Conservation (phyloP, 2,329 filamentous ascomycete species). For the Pseudocercospora macadamiae region DNA sequence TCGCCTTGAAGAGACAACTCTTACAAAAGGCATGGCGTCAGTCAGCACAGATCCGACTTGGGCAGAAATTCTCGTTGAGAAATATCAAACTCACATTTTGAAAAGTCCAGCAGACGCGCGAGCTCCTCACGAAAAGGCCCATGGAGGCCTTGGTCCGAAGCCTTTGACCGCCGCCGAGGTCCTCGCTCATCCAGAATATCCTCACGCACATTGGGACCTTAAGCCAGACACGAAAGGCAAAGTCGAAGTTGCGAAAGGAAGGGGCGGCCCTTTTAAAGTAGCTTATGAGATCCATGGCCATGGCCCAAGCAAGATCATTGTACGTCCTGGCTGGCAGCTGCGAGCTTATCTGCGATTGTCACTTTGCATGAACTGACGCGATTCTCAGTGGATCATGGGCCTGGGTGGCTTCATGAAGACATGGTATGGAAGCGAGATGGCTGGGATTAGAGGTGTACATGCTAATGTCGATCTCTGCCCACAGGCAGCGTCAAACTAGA, state of each 20-base stretch:
- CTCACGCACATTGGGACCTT: slow-evolving; percentile 69
- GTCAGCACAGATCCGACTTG: slow-evolving; percentile 18
- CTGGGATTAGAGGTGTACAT: background rate
- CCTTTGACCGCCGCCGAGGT: slow-evolving; percentile 61
- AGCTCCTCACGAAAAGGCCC: slow-evolving; percentile 23
- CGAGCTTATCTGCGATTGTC: slow-evolving; percentile 15
- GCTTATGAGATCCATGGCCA: slow-evolving; percentile 79
- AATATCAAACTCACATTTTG: slow-evolving; percentile 20
- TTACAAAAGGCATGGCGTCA: slow-evolving; percentile 15
- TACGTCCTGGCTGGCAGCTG: slow-evolving; percentile 54
- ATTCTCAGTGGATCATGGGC: slow-evolving; percentile 74
- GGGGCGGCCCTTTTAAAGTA: slow-evolving; percentile 76
- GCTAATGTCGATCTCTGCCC: background rate
- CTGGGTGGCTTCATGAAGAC: slow-evolving; percentile 68
- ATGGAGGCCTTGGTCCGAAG: slow-evolving; percentile 22
- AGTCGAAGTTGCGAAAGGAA: slow-evolving; percentile 65
- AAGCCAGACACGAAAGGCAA: slow-evolving; percentile 66
- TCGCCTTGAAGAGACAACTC: background rate
- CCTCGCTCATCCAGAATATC: slow-evolving; percentile 66
- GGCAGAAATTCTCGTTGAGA: slow-evolving; percentile 18
- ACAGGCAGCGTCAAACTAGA: slow-evolving; percentile 76
- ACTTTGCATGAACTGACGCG: slow-evolving; percentile 11
- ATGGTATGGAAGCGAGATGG: slow-evolving; percentile 47
- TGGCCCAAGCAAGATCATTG: slow-evolving; percentile 72
- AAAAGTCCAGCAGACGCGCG: slow-evolving; percentile 19